Percentiles rank a stretch among this genome's conserved stretches.
These are phyloP conservation scores for Lepidium campestre DNA, from an alignment of 441 rosid species.

Conservation along the genomic window DNA sequence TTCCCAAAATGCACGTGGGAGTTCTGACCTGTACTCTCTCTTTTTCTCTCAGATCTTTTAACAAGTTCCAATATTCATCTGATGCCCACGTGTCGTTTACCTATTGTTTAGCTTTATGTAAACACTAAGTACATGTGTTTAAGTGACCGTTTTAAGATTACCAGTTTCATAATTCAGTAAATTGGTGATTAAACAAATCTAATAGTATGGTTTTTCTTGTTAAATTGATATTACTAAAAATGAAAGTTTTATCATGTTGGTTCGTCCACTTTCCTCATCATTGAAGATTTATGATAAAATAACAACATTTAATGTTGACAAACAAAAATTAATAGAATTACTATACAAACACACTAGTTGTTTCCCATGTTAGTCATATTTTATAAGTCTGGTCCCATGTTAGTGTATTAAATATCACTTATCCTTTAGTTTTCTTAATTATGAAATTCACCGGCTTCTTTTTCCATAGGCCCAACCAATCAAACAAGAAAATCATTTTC, in stretches of 20 bases:
- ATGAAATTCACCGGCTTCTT: slow-evolving; percentile 23
- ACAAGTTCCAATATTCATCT: neutral
- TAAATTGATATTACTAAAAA: neutral
- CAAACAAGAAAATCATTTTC: slow-evolving; percentile 2
- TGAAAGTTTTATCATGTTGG: neutral
- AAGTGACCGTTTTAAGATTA: slow-evolving; percentile 11
- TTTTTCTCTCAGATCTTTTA: neutral
- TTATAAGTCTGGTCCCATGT: slow-evolving; percentile 16
- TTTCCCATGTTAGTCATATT: slow-evolving; percentile 26
- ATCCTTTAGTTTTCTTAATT: slow-evolving; percentile 13
- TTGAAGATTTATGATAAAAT: neutral
- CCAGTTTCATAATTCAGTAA: neutral
- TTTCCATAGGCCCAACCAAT: neutral
- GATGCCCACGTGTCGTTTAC: slow-evolving; percentile 5
- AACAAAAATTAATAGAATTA: slow-evolving; percentile 6
- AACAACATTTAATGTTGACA: slow-evolving; percentile 7
- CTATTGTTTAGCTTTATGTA: neutral
- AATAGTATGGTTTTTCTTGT: no score
- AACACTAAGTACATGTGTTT: neutral
- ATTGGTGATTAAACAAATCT: no score
- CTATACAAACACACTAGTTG: slow-evolving; percentile 22
- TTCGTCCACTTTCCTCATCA: slow-evolving; percentile 2
- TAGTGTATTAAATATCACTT: slow-evolving; percentile 25
- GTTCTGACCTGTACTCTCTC: slow-evolving; percentile 22
- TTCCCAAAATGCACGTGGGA: slow-evolving; percentile 73